Evolutionary conservation across 2,329 filamentous ascomycete genomes (phyloP), one percentile per base, ranked within the genome.

Genomic region (Tolypocladium pustulatum): DNA sequence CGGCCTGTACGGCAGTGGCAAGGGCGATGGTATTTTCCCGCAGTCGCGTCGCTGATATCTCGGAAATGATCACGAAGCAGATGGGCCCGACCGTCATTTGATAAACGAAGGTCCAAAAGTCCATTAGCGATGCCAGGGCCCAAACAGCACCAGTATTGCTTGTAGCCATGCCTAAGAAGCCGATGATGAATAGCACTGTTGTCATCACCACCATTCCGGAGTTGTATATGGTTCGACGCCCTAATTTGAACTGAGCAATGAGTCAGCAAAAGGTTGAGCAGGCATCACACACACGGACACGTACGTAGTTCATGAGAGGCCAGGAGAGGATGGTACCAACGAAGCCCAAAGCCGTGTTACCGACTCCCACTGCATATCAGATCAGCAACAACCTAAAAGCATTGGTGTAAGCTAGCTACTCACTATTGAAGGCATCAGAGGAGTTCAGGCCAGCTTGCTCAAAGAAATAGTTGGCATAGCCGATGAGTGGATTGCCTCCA

Each of bases 401-500:
- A 13, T 36, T 17, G 10, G 30, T 4, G 9, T 34, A n/a, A 6
- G 8, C 9, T 12, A 17, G 25, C 2, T 15, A 54, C 63, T 58
- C 37, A 65, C 64, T 67, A 25, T 55, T 58, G 30, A 67, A 67
- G 1, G 65, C 60, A 22, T 67, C 62, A 3, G 59, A 58, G n/a
- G 63, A 60, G 27, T 57, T 58, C n/a, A 65, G 58, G 4, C 71
- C 71, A 15, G 70, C 69, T 54, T 71, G 70, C 54, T 69, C 67
- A 46, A 72, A 73, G 54, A 73, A 73, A 59, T 71, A 73, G 41
- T 64, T 86, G 0, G 81, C 84, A 62, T 86, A 88, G 59, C 82
- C 81, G 54, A 85, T 83, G 62, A 88, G 80, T 17, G 84, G 83
- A 61, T 84, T 83, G 30, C 85, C 84, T 56, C 80, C 82, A 2